Conservation (phyloP, 1,139 yeast genomes). For the Nematodospora anomalae region DNA sequence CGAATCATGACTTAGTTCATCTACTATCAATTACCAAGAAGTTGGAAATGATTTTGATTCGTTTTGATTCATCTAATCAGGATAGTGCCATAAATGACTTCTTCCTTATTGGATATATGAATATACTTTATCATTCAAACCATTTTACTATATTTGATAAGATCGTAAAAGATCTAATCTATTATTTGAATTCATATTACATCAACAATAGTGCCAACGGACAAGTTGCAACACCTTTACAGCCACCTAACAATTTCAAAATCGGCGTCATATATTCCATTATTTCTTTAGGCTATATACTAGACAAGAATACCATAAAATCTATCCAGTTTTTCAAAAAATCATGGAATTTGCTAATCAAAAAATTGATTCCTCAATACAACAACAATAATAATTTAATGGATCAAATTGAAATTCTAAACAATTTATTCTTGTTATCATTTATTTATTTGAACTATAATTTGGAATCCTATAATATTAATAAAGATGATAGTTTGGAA, state of each 20-base stretch:
- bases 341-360: constrained; percentile 46
- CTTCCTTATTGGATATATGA: constrained; percentile 36
- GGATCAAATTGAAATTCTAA: constrained; percentile 43
- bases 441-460: constrained; percentile 32
- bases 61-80: constrained; percentile 17
- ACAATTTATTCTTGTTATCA: constrained; percentile 33
- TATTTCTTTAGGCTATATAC: constrained; percentile 26
- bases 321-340: constrained; percentile 37
- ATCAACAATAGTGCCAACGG: constrained; percentile 5
- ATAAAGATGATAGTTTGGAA: constrained; percentile 7
- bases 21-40: constrained; percentile 37
- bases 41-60: constrained; percentile 19
- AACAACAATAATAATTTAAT: constrained; percentile 33
- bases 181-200: constrained; percentile 25
- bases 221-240: not conserved
- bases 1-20: constrained; percentile 30
- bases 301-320: constrained; percentile 20
- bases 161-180: constrained; percentile 25
- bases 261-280: constrained; percentile 29
- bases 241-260: constrained; percentile 23
- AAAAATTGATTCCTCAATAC: constrained; percentile 45
- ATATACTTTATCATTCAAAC: constrained; percentile 20
- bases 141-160: constrained; percentile 25
- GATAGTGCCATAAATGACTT: constrained; percentile 23
- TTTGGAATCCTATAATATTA: constrained; percentile 17